These are phyloP conservation scores for Kluyveromyces sp. DNA, from an alignment of 1,139 yeast genomes.

Conservation along the genomic window DNA sequence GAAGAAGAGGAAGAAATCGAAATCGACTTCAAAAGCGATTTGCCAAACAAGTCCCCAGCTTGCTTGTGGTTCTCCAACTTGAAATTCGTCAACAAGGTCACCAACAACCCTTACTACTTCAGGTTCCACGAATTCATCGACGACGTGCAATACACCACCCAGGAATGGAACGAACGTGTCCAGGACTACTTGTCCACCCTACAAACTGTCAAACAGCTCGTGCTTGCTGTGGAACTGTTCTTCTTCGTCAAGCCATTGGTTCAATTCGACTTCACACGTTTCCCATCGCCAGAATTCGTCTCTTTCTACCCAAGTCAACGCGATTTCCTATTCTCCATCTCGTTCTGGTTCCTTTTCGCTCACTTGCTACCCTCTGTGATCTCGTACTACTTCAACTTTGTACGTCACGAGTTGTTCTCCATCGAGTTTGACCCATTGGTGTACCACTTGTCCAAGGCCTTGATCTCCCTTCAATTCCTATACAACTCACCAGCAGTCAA, in stretches of 20 bases:
- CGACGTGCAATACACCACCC: conserved; percentile 17
- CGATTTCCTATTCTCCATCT: conserved; percentile 9
- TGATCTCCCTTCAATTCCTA: conserved; percentile 12
- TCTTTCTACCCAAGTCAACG: conserved; percentile 8
- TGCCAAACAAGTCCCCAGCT: conserved; percentile 4
- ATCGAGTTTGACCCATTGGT: conserved; percentile 27
- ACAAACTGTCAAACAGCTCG: conserved; percentile 18
- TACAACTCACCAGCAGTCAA: conserved; percentile 4
- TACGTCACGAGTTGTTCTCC: conserved; percentile 22
- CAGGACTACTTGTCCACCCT: conserved; percentile 26
- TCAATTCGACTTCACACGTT: background rate
- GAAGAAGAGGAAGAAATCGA: conserved; percentile 8
- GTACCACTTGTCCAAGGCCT: conserved; percentile 20
- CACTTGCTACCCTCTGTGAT: conserved; percentile 18
- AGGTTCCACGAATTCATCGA: conserved; percentile 19
- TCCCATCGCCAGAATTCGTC: conserved; percentile 5
- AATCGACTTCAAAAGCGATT: conserved; percentile 4
- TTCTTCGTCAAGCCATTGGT: conserved; percentile 9
- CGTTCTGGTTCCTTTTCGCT: conserved; percentile 19
- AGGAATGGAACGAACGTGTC: conserved; percentile 19
- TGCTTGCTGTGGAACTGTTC: conserved; percentile 19
- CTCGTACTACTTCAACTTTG: conserved; percentile 27
- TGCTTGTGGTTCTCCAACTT: conserved; percentile 10
- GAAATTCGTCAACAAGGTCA: conserved; percentile 8
- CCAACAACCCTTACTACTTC: conserved; percentile 13